Base-by-base conservation (phyloP, 2,329 filamentous ascomycete species). In the Colletotrichum gigasporum region DNA sequence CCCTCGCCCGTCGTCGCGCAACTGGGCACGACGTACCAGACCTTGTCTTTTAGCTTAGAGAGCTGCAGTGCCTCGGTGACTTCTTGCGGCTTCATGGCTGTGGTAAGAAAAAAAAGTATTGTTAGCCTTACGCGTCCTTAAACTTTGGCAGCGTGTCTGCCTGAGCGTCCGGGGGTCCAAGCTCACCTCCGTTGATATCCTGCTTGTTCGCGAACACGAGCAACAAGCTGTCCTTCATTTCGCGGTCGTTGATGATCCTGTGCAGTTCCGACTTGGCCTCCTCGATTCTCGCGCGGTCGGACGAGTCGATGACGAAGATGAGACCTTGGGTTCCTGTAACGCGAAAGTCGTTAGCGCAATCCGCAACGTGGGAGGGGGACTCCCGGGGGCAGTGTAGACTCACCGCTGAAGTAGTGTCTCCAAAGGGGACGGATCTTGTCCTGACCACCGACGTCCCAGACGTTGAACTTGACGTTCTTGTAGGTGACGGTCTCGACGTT, bases 391-490 rank as follows among this genome's bases (percentile, higher is more conserved):
- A 20, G 47, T 37, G 63, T 14, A 10, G 10, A 18, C 86, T 74
- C 79, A 90, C 90, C 91, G 71, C 89, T 91, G 77, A 97, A 98
- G 84, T 98, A 98, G 85, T 98, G 95, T 81, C 95, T 90, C 95
- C 95, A 98, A 66, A 98, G 84, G 68, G 95, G 95, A 70, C 95
- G 88, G 75, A 98, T 98, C 90, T 98, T 98, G 87, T 98, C 95
- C 85, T 98, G 95, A 69, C 95, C 95, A 80, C 95, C 95, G 65
- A 98, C 95, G 84, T 98, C 95, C 95, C 95, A 98, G 68, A 98
- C 95, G 74, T 96, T 98, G 85, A 98, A 98, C 82, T 97, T 96
- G 81, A 97, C 94, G 80, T 98, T 98, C 87, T 97, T 97, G 86
- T 97, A 97, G 71, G 94, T 96, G 74, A 98, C 94, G 4, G 94